Conservation (phyloP, 495 filamentous ascomycete genomes). For the Hyaloscypha finlandica region DNA sequence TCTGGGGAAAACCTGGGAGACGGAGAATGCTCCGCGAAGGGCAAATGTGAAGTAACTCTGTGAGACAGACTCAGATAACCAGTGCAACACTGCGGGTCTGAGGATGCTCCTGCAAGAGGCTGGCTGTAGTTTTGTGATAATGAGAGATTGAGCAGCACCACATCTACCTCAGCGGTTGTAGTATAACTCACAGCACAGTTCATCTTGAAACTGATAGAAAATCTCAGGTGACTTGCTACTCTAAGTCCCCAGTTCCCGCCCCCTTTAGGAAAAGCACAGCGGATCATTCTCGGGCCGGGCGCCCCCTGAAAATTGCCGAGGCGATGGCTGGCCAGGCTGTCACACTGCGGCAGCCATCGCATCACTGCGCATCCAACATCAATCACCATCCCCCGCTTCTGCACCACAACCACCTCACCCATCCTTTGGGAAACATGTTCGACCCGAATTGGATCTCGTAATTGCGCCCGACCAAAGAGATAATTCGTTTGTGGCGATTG, state of each 20-base stretch:
- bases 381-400: neutral
- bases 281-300: neutral
- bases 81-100: too few species aligned
- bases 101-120: neutral
- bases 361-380: neutral
- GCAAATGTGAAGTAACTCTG: neutral
- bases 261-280: neutral
- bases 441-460: neutral
- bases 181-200: too few species aligned
- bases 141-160: too few species aligned
- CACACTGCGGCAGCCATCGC: neutral
- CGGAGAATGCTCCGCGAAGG: neutral
- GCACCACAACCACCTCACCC: neutral
- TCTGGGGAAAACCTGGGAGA: neutral
- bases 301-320: neutral
- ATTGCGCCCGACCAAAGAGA: slow-evolving; percentile 10
- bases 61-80: neutral
- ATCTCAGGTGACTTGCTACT: too few species aligned
- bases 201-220: too few species aligned
- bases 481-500: neutral
- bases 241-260: too few species aligned
- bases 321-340: neutral
- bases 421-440: neutral
- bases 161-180: too few species aligned
- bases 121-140: neutral